Conservation (phyloP, 2,329 filamentous ascomycete species). For the Samsoniella hepiali region DNA sequence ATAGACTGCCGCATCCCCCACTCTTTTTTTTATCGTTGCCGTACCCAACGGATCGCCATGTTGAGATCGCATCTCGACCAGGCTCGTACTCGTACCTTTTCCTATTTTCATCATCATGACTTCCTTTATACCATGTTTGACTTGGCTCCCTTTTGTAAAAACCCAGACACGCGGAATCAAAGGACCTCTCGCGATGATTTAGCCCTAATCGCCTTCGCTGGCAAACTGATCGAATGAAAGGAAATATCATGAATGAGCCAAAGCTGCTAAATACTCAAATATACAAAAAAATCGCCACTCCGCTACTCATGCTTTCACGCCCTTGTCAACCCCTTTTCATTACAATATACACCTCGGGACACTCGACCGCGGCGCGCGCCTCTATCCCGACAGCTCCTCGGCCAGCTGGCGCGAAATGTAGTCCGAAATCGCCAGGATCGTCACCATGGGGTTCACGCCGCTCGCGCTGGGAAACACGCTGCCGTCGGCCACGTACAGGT, state of each 20-base stretch:
- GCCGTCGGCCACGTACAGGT: conserved; percentile 68
- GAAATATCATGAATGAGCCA: neutral
- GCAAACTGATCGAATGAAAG: neutral
- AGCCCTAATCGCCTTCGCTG: no score
- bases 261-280: neutral
- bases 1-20: neutral
- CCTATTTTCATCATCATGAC: neutral
- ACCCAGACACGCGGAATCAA: no score
- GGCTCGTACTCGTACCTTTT: no score
- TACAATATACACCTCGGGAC: neutral
- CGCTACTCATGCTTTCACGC: neutral
- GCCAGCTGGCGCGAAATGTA: conserved; percentile 58
- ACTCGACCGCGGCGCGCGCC: no score
- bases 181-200: neutral
- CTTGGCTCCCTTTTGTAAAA: no score
- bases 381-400: conserved; percentile 35
- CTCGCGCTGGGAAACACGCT: conserved; percentile 74
- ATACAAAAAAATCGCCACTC: neutral
- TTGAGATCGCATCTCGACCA: neutral
- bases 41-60: neutral
- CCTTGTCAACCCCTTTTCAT: neutral
- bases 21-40: neutral
- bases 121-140: no score
- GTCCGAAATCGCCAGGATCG: conserved; percentile 67
- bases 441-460: conserved; percentile 81